Base-by-base conservation (phyloP, 345 rosid genomes). In the Trapa incisa region DNA sequence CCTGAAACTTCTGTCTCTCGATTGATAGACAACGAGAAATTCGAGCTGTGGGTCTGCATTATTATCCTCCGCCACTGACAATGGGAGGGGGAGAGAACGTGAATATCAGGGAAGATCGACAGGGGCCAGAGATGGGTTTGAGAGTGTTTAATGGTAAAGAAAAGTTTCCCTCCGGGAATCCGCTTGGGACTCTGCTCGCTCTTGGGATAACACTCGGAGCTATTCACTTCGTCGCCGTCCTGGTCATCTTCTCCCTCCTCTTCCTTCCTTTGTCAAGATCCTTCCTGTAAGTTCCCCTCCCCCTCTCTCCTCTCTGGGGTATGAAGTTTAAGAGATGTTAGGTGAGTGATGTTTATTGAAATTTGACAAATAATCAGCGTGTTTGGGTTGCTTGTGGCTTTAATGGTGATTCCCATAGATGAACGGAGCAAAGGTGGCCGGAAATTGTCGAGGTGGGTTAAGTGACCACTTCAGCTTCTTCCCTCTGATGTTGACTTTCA, bases 361-460 rank as follows among this genome's bases (percentile, higher is more conserved):
- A 12, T 53, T 22, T 61, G 38, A 3, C 15, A 5, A 16, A 33
- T 32, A 56, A 15, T 61, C 85, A 86, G 94, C 69, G 85, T 85
- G 45, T 62, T 83, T 1, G 86, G 85, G 43, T 64, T 85, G 65
- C 91, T 92, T 17, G 58, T 78, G 73, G 42, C 89, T 63, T 75
- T 89, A n/a, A 75, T 84, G 84, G 41, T 88, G 72, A 75, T 89
- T 68, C 99, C 99, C 8, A 78, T 94, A 56, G 80, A 85, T 47
- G 79, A 83, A 2, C 64, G 64, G 71, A 79, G 80, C 85, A 79
- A 81, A 67, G 77, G 64, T n/a, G 99, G 99, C 6, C 80, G 86
- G 65, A 74, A 67, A 41, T 71, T 94, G 69, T 73, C 84, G 79
- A 80, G 92, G 97, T 90, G 64, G 75, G 56, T 60, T 58, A 47